These are phyloP conservation scores for Silene conica DNA, from an alignment of 148 eudicot species.

Conservation along the genomic window DNA sequence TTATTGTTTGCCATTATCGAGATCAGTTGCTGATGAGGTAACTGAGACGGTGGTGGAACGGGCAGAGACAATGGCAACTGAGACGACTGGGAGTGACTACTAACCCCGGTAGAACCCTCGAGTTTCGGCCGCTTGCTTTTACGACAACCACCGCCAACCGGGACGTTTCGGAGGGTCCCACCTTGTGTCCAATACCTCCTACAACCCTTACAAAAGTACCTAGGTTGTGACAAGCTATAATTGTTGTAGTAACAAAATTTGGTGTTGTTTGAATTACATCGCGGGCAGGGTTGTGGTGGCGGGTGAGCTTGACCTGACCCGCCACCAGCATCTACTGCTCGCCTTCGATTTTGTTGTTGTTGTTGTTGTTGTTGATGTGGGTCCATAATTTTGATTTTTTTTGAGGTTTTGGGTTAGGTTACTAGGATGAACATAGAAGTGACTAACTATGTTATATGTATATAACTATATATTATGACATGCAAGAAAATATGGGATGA, in stretches of 20 bases:
- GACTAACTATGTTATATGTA: not conserved
- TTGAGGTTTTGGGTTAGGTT: slow-evolving; percentile 1
- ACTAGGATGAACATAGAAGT: not conserved
- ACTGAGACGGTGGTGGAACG: not conserved
- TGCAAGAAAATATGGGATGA: slow-evolving; percentile 14
- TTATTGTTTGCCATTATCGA: not conserved
- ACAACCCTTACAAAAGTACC: slow-evolving; percentile 44
- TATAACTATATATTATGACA: slow-evolving; percentile 6
- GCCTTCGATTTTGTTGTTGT: not conserved
- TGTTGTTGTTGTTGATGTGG: slow-evolving; percentile 16
- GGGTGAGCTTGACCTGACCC: slow-evolving; percentile 20
- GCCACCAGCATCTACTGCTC: slow-evolving; percentile 17
- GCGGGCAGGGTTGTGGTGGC: slow-evolving; percentile 42
- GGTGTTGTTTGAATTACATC: slow-evolving; percentile 41
- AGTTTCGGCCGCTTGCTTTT: slow-evolving; percentile 34
- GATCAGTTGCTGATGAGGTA: not conserved
- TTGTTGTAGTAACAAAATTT: slow-evolving; percentile 52
- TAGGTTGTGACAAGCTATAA: slow-evolving; percentile 40
- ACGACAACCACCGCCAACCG: slow-evolving; percentile 46
- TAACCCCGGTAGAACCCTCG: not conserved
- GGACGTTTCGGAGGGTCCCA: slow-evolving; percentile 44
- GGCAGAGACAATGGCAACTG: not conserved
- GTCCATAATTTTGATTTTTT: slow-evolving; percentile 13
- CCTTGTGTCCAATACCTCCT: slow-evolving; percentile 54
- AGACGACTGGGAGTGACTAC: not conserved